A percentile compares a stretch with the other conserved stretches of the same genome.
Evolutionary conservation across 805 yeast species (phyloP).

Genomic region (Yamadazyma takamatsuzukensis): DNA sequence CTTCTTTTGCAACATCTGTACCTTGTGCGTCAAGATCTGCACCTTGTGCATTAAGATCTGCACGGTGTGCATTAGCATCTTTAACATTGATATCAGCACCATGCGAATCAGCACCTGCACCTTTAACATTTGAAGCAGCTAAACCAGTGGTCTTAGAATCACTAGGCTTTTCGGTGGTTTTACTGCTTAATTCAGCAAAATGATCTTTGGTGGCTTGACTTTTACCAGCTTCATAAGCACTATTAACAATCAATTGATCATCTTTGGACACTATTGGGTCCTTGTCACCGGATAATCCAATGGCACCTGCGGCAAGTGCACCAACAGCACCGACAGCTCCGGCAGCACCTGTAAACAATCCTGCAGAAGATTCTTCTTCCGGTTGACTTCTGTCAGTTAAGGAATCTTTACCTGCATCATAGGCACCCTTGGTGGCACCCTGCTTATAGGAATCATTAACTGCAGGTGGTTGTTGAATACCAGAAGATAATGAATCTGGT

Average conservation of each 20-base stretch:
- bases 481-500: neutral
- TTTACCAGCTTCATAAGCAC: constrained; percentile 14
- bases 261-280: constrained; percentile 1
- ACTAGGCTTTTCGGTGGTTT: constrained; percentile 3
- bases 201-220: constrained; percentile 9
- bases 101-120: neutral
- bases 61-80: neutral
- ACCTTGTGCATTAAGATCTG: constrained; percentile 7
- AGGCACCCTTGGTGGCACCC: neutral
- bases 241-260: constrained; percentile 6
- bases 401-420: neutral
- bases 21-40: constrained; percentile 3
- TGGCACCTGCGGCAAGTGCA: constrained; percentile 13
- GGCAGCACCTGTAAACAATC: constrained; percentile 18
- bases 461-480: neutral
- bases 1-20: neutral
- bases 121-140: constrained; percentile 1
- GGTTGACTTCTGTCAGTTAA: constrained; percentile 4
- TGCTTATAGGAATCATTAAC: neutral
- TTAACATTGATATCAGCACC: neutral
- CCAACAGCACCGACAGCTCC: constrained; percentile 21
- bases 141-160: neutral
- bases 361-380: constrained; percentile 7
- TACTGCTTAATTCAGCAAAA: constrained; percentile 1
- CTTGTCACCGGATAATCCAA: constrained; percentile 3